phyloP scores from a whole-genome alignment of 176 grass and related monocot genomes.

The Oryza officinalis region DNA sequence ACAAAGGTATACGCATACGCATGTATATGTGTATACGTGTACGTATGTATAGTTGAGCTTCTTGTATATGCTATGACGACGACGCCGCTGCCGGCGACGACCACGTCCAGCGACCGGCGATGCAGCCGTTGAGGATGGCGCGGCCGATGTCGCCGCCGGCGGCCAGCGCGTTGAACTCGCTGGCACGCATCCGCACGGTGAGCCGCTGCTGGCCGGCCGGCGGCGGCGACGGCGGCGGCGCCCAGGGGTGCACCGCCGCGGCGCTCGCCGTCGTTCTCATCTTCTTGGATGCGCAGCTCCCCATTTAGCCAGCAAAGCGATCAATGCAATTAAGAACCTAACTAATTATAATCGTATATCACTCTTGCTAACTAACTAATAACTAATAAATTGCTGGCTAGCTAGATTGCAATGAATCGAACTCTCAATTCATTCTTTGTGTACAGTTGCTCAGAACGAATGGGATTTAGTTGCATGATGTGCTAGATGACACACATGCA shows the following conservation, averaged over 20 bases:
- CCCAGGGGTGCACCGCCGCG: slow-evolving; percentile 52
- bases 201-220: slow-evolving; percentile 40
- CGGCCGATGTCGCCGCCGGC: slow-evolving; percentile 24
- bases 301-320: slow-evolving; percentile 29
- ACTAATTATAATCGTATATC: not conserved
- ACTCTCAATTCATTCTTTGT: not conserved
- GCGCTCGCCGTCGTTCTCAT: not conserved
- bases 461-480: not conserved
- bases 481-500: not conserved
- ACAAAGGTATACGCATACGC: too few species aligned
- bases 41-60: not conserved
- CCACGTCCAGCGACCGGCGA: slow-evolving; percentile 57
- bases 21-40: not conserved
- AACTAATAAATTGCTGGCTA: not conserved
- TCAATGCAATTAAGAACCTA: not conserved
- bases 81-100: slow-evolving; percentile 30
- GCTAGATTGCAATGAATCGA: not conserved
- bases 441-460: not conserved
- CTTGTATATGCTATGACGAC: not conserved
- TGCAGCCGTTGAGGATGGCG: slow-evolving; percentile 67
- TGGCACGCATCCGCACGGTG: slow-evolving; percentile 60
- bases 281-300: slow-evolving; percentile 43
- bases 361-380: too few species aligned
- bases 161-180: slow-evolving; percentile 50
- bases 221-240: slow-evolving; percentile 19